Evolutionary conservation across 1,284 basidiomycete species (phyloP).

Genomic region (Moesziomyces aphidis): DNA sequence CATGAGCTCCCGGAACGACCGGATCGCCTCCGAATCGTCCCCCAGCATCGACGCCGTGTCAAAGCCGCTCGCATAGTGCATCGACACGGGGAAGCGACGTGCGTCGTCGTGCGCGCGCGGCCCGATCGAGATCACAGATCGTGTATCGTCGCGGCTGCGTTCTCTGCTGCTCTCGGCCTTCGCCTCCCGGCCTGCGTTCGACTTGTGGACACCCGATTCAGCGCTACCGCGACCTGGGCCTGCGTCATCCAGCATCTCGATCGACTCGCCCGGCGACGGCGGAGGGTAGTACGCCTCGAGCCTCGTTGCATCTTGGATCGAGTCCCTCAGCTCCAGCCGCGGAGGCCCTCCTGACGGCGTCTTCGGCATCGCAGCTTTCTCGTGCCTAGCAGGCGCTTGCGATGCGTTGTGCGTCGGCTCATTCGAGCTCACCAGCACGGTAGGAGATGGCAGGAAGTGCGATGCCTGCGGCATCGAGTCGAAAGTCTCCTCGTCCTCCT

Average conservation of each 20-base stretch:
- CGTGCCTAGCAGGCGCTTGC: not conserved
- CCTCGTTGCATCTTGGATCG: not conserved
- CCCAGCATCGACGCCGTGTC: conserved; percentile 50
- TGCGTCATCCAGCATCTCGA: conserved; percentile 32
- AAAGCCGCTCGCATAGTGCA: conserved; percentile 58
- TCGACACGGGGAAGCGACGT: conserved; percentile 56
- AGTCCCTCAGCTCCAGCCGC: conserved; percentile 18
- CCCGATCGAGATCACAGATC: conserved; percentile 41
- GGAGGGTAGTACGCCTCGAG: conserved; percentile 6
- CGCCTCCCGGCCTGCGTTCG: not conserved
- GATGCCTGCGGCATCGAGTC: not conserved
- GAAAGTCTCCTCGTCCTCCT: conserved; percentile 7
- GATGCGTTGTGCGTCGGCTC: not conserved
- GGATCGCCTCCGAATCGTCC: conserved; percentile 46
- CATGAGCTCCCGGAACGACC: conserved; percentile 49
- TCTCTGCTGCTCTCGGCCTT: conserved; percentile 1
- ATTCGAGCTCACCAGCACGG: not conserved
- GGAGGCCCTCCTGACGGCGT: conserved; percentile 12
- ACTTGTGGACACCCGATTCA: not conserved
- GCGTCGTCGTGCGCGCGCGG: conserved; percentile 47
- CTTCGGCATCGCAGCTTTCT: not conserved
- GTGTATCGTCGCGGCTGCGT: conserved; percentile 16
- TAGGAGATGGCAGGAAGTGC: conserved; percentile 1
- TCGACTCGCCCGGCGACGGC: conserved; percentile 14
- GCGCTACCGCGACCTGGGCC: no score